Base-by-base conservation (phyloP, 371 early-diverging fungal genomes). In the Choanephora cucurbitarum region DNA sequence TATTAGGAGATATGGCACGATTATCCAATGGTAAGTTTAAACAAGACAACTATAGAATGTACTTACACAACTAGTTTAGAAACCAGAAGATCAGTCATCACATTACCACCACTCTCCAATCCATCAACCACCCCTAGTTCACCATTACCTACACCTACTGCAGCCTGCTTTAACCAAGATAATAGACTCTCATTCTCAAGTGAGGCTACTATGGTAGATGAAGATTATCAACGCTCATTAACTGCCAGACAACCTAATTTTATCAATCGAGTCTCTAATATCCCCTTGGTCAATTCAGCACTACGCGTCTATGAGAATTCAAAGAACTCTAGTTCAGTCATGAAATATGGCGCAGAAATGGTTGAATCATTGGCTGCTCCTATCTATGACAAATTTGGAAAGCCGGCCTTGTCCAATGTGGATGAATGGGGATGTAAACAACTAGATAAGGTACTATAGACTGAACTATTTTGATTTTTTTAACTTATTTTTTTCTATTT, bases 241-340 rank as follows among this genome's bases (percentile, higher is more conserved):
- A 44, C 52, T 7, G 14, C 37, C n/a, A 49, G 28, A 23, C 6
- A 21, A 15, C 5, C 55, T 23, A 75, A 80, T 58, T 90, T 92
- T 43, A 84, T 93, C 49, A 71, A 79, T 50, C 81, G 93, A 21
- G 87, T 93, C 47, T 83, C 91, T 55, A 86, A 80, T 58, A 79
- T 91, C n/a, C 91, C 92, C 0, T 39, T 94, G 10, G 90, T 95
- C 37, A 89, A 86, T 60, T 81, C 85, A 7, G 86, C 91, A 4
- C 53, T 93, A n/a, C 77, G 75, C 18, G 87, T 83, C 3, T 94
- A 93, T 60, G 90, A 89, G 57, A 79, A 80, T 18, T 85, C 89
- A 44, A 90, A 90, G 67, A 87, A 88, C 48, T 82, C 81, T 28
- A 87, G 78, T 58, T 64, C 68, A 43, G 77, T 93, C 10, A 55